Evolutionary conservation across 768 basidiomycete genomes (phyloP).

Genomic region (Auricularia sp.): DNA sequence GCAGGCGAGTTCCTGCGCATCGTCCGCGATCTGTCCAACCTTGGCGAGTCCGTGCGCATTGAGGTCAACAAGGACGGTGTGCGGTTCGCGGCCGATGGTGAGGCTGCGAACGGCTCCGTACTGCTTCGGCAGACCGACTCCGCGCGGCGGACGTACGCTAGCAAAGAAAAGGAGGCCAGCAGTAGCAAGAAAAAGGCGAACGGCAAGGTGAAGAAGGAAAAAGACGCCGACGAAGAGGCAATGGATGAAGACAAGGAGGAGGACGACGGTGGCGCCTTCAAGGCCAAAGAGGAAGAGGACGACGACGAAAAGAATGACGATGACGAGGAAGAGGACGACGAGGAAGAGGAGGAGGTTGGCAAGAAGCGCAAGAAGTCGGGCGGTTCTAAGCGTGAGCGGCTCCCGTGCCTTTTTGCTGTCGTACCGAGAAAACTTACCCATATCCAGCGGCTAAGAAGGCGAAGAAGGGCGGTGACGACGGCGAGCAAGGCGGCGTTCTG

Average conservation of each 20-base stretch:
- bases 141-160: slow-evolving; percentile 29
- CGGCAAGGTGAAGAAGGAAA: slow-evolving; percentile 22
- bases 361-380: slow-evolving; percentile 61
- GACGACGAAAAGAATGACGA: slow-evolving; percentile 39
- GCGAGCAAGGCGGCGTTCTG: slow-evolving; percentile 44
- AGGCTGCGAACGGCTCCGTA: slow-evolving; percentile 84
- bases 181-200: slow-evolving; percentile 19
- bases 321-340: slow-evolving; percentile 44
- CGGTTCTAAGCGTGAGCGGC: slow-evolving; percentile 30
- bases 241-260: slow-evolving; percentile 19
- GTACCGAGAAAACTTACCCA: neutral
- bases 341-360: slow-evolving; percentile 42
- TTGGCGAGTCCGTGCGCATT: slow-evolving; percentile 92
- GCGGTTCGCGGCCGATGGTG: slow-evolving; percentile 85
- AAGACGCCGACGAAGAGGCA: slow-evolving; percentile 30
- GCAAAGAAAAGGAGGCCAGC: slow-evolving; percentile 1
- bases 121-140: slow-evolving; percentile 68
- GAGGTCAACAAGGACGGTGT: slow-evolving; percentile 95
- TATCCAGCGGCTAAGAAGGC: slow-evolving; percentile 42
- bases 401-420: slow-evolving; percentile 2
- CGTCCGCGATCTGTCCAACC: slow-evolving; percentile 77
- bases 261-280: slow-evolving; percentile 21
- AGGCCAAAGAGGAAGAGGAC: slow-evolving; percentile 28
- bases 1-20: slow-evolving; percentile 84
- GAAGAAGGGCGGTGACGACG: slow-evolving; percentile 53